Base-by-base conservation (phyloP, 177 flowering plant genomes). In the Vitis hybrid region DNA sequence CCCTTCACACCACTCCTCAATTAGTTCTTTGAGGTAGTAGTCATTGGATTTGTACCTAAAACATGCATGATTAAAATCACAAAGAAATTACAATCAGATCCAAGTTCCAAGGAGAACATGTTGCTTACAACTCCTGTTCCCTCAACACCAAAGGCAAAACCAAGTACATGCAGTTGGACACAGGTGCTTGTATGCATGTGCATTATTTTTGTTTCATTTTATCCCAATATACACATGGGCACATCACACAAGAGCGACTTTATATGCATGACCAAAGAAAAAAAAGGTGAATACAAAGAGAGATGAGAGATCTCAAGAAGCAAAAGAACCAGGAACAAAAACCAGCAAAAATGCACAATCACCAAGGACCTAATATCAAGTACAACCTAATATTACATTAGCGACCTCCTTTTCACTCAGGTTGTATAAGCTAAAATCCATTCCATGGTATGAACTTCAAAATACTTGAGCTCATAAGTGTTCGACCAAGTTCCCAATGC, bases 1-100 rank as follows among this genome's bases (percentile, higher is more conserved):
- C 63, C 92, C 98, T 86, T 94, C 98, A 78, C 97, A 90, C 98
- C 97, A 94, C 75, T 92, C 97, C 79, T 88, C 98, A 28, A 92
- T 82, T 65, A 94, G 80, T 80, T 85, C 83, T 80, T 90, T 86
- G 49, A 94, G 97, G 82, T 80, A 92, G 75, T 82, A 76, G 81
- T 94, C 97, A 83, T 92, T 89, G 68, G 97, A 71, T 62, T 83
- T 90, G 79, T 86, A 94, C 78, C 98, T 94, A 84, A 73, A 81
- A 70, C 59, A 65, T 10, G 10, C 61, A 44, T 53, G 55, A 19
- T 33, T 56, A 11, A 38, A 15, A 24, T 24, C 47, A 65, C 14
- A 11, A 54, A 55, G 0, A 53, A 6, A 38, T 60, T 18, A 22
- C n/a, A 24, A 24, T 31, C 31, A 31, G 9, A 58, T 58, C 18